Evolutionary conservation across 2,329 filamentous ascomycete species (phyloP).

Genomic region (Byssochlamys sp.): DNA sequence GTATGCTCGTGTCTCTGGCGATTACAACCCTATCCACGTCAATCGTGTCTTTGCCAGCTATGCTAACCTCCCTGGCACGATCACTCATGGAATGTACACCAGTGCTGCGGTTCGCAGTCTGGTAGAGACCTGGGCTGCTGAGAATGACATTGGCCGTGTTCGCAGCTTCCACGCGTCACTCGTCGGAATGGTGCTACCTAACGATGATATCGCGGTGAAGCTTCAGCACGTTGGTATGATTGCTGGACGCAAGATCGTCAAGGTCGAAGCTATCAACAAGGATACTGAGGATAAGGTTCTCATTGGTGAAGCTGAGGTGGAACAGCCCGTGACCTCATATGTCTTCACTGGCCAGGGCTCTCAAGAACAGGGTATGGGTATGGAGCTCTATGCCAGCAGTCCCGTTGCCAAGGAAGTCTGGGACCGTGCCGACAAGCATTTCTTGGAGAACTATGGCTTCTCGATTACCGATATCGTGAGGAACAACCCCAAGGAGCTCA

Average conservation of each 20-base stretch:
- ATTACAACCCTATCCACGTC: slow-evolving; percentile 98
- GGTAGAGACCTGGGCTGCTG: slow-evolving; percentile 96
- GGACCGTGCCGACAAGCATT: slow-evolving; percentile 95
- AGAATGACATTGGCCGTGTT: slow-evolving; percentile 95
- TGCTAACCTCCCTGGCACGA: slow-evolving; percentile 88
- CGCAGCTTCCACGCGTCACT: slow-evolving; percentile 93
- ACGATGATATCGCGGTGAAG: slow-evolving; percentile 89
- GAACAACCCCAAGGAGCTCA: slow-evolving; percentile 98
- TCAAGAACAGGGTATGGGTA: slow-evolving; percentile 98
- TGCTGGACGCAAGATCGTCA: slow-evolving; percentile 96
- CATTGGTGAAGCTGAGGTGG: slow-evolving; percentile 88
- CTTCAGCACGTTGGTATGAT: slow-evolving; percentile 97
- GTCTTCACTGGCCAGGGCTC: slow-evolving; percentile 98
- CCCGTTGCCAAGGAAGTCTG: slow-evolving; percentile 91
- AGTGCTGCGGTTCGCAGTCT: slow-evolving; percentile 91
- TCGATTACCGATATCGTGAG: slow-evolving; percentile 98
- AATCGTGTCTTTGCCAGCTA: slow-evolving; percentile 94
- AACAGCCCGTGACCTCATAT: slow-evolving; percentile 92
- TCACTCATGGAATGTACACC: slow-evolving; percentile 98
- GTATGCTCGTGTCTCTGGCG: slow-evolving; percentile 91
- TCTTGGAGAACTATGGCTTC: slow-evolving; percentile 97
- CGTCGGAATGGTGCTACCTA: slow-evolving; percentile 97
- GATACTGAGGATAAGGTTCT: slow-evolving; percentile 95
- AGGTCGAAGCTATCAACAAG: slow-evolving; percentile 90
- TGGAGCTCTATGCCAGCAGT: slow-evolving; percentile 94